Base-by-base conservation (phyloP, 2,329 filamentous ascomycete genomes). In the Cladophialophora bantiana region DNA sequence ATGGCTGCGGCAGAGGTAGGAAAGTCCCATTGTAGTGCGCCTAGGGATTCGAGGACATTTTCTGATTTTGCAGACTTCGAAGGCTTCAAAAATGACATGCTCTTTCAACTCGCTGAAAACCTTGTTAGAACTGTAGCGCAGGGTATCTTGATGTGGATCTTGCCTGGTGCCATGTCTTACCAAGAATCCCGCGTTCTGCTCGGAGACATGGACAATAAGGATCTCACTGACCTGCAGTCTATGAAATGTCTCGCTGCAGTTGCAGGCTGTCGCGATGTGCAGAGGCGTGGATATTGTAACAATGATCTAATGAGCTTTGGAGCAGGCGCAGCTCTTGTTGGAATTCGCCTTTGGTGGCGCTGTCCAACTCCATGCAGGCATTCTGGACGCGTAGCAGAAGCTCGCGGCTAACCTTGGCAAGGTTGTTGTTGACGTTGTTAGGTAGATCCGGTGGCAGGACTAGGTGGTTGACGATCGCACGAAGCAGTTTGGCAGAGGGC, bases 11-110 rank as follows among this genome's bases (percentile, higher is more conserved):
- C 82, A 15, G 75, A 77, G 0, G 84, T 86, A 0, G 89, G 89
- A 68, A 91, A 91, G 18, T 84, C 80, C 82, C 88, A 88, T 64
- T 79, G 72, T 0, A 91, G 74, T 1, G 86, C 83, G 20, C 84
- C 75, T 0, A 85, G 76, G 0, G 81, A 80, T 10, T 56, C 32
- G 1, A 89, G 78, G 0, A 89, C 84, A 13, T 81, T 76, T 52
- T 85, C 79, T 0, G 84, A 85, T 0, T 74, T 73, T 0, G 89
- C 79, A 0, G 87, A 84, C 80, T 73, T 91, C 88, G 63, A 90
- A 90, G 0, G 81, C 80, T 74, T 91, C 88, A 55, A 89, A 84
- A 64, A 86, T 18, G 70, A 83, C 68, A 71, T 68, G 20, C 53
- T 77, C 34, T 20, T 70, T 53, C 1, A 62, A 18, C 7, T 61